Evolutionary conservation across 164 flowering plant species (phyloP), one percentile per base, ranked within the genome.

Genomic region (Piper longum): DNA sequence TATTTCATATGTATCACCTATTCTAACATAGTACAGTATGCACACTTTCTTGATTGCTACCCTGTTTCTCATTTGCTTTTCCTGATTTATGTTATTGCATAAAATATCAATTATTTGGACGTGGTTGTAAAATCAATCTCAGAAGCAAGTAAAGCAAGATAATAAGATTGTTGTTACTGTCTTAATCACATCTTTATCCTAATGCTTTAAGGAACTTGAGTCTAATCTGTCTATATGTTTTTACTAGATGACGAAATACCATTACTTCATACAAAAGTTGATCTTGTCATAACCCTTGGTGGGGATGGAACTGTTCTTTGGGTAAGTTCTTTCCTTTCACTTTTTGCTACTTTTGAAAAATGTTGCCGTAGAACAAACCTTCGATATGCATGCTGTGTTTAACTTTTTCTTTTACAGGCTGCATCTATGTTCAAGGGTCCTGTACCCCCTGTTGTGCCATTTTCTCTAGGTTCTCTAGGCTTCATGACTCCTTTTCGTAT

Each of bases 281-380:
- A 95, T 68, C 90, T 95, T 73, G 83, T 95, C 65, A 82, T 88
- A 57, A 91, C 99, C 58, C 96, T 95, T 64, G 99, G 99, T 64
- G 99, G 99, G 16, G 99, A 95, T 78, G 99, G 99, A 66, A 95
- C 99, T 58, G 99, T 95, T 57, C 93, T 95, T 66, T 95, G 99
- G 59, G 59, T 26, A 56, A 6, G 59, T 56, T 17, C 9, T 56
- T 56, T 56, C 8, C 59, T 56, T 17, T 56, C 36, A 52, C 14
- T 52, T 16, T 52, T 52, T 52, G 55, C 16, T 52, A 52, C 16
- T 52, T 52, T 16, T 52, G 55, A 16, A 52, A 52, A 16, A 52
- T 9, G 1, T 52, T 1, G 55, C 2, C 54, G 43, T 61, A 19
- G 39, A 6, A 8, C 43, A 43, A 26, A 26, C 36, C 36, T 26